Percentiles rank a stretch among this genome's conserved stretches.
Evolutionary conservation across 2,329 filamentous ascomycete genomes (phyloP).

Genomic region (Rutstroemia sp.): DNA sequence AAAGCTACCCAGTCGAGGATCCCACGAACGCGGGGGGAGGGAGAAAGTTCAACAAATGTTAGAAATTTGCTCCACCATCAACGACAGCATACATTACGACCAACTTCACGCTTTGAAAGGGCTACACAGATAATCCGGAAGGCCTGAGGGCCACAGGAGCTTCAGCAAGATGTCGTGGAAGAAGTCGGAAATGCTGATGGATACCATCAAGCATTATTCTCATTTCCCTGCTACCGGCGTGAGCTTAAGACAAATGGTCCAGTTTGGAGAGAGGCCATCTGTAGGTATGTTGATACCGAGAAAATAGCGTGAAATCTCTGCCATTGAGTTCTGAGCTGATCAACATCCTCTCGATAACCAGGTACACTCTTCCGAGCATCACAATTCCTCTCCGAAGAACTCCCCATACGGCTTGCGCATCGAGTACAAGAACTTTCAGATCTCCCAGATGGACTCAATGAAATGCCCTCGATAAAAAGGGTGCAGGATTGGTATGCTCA

Average conservation of each 20-base stretch:
- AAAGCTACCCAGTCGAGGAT: conserved; percentile 5
- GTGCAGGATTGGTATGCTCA: conserved; percentile 99
- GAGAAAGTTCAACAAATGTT: conserved; percentile 3
- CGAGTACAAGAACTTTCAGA: conserved; percentile 90
- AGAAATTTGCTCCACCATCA: not conserved
- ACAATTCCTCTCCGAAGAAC: conserved; percentile 95
- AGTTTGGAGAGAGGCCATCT: conserved; percentile 92
- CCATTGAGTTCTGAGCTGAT: conserved; percentile 1
- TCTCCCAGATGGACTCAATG: conserved; percentile 89
- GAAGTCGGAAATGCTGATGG: conserved; percentile 83
- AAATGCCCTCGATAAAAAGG: conserved; percentile 93
- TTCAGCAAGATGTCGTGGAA: conserved; percentile 78
- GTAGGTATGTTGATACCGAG: conserved; percentile 57
- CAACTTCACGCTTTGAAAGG: conserved; percentile 13
- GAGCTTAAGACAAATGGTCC: conserved; percentile 96
- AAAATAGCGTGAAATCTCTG: not conserved
- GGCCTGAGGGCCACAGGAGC: conserved; percentile 24
- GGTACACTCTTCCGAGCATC: conserved; percentile 95
- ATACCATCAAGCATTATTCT: conserved; percentile 95
- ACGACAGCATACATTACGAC: not conserved
- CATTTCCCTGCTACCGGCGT: conserved; percentile 95
- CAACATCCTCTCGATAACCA: conserved; percentile 31
- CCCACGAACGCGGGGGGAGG: conserved; percentile 9
- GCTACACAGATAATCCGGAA: conserved; percentile 15
- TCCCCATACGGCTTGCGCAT: conserved; percentile 93